Base-by-base conservation (phyloP, 148 eudicot genomes). In the Heliamphora exappendiculata region DNA sequence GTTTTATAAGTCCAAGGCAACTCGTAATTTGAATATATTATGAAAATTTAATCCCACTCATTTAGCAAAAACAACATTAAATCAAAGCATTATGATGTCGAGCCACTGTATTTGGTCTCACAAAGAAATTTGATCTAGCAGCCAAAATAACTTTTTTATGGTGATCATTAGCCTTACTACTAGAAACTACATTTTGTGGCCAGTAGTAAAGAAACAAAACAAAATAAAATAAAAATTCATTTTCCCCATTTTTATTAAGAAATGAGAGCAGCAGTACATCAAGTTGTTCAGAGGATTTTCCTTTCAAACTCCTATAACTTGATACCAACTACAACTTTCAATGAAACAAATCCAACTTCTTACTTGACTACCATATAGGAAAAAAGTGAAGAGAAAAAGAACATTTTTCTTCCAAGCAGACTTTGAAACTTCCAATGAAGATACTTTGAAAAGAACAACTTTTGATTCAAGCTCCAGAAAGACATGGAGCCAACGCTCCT, bases 271-370 rank as follows among this genome's bases (percentile, higher is more conserved):
- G 47, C 1, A 29, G n/a, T 5, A 31, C 66, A 60, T 16, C 19
- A n/a, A n/a, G n/a, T n/a, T n/a, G n/a, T n/a, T n/a, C n/a, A n/a
- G n/a, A n/a, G 17, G 66, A 60, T 28, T 60, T 31, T 60, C 29
- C 22, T 5, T 8, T 31, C 20, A 31, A 60, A 60, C 66, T 60
- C 19, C 10, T 42, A 65, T 49, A 26, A 64, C 33, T 64, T 45
- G 77, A 66, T 37, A 60, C 69, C 54, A 74, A 60, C 54, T 44
- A 28, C 59, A 70, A 50, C 60, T n/a, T 17, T 7, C 0, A 20
- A 41, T 55, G 3, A 49, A 49, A 70, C 31, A 73, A 73, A 22
- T 11, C 11, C 22, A 34, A 57, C 33, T 22, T 51, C 33, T 29
- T 55, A 14, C 37, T 26, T 62, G 53, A 72, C 51, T 17, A 36